Conservation (phyloP, 176 grass and related monocot genomes). For the Paspalum vaginatum region DNA sequence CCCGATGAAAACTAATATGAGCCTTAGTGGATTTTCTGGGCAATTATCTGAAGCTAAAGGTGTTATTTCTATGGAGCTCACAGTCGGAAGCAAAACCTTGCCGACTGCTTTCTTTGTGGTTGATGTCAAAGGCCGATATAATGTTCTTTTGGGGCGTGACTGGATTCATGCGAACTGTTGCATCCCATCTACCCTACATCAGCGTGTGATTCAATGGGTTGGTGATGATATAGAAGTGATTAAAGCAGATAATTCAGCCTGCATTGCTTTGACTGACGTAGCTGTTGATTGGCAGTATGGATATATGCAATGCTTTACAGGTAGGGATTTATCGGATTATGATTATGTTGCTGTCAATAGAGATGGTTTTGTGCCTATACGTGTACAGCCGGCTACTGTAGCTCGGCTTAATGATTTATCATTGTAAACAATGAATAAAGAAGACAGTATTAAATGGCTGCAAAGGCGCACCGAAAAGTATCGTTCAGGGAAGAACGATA, state of each 20-base stretch:
- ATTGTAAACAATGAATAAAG: background rate
- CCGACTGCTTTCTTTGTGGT: background rate
- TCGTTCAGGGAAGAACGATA: background rate
- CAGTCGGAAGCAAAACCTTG: background rate
- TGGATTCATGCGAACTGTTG: constrained; percentile 5
- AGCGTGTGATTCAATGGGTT: background rate
- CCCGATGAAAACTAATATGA: background rate
- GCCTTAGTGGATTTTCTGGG: background rate
- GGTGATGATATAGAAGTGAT: constrained; percentile 16
- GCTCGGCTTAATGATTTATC: constrained; percentile 18
- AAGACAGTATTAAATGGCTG: constrained; percentile 16
- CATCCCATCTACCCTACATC: background rate
- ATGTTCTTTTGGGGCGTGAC: background rate
- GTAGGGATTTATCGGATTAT: background rate
- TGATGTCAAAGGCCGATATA: constrained; percentile 4
- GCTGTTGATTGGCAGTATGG: constrained; percentile 18
- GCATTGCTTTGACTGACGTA: background rate
- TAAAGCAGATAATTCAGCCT: background rate
- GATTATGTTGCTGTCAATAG: background rate
- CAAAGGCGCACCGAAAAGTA: background rate
- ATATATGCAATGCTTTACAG: background rate
- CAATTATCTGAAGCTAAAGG: too few species aligned
- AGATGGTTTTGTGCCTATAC: background rate
- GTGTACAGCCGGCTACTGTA: background rate
- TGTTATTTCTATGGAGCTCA: background rate